phyloP scores from a whole-genome alignment of 768 basidiomycete species.

The Candolleomyces efflorescens region DNA sequence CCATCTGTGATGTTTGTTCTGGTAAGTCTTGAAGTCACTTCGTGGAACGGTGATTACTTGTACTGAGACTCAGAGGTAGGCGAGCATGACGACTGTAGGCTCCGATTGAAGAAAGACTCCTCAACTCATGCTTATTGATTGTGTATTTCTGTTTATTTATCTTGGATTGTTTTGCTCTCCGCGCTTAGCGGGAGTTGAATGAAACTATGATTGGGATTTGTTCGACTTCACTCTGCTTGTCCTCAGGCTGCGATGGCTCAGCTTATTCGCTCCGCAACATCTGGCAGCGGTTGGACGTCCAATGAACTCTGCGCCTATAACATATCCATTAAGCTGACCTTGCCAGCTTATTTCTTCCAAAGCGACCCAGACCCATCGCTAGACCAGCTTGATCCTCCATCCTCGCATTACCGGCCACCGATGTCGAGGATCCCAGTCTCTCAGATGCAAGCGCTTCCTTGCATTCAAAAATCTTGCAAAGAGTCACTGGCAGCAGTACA shows the following conservation, averaged over 20 bases:
- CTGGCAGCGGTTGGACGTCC: slow-evolving; percentile 23
- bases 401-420: slow-evolving; percentile 13
- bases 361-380: slow-evolving; percentile 19
- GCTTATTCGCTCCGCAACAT: slow-evolving; percentile 24
- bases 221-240: too few relatives aligned
- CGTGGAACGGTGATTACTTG: too few relatives aligned
- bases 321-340: slow-evolving; percentile 17
- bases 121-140: too few relatives aligned
- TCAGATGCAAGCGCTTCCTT: neutral
- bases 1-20: too few relatives aligned
- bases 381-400: slow-evolving; percentile 20
- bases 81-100: too few relatives aligned
- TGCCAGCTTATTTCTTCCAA: slow-evolving; percentile 18
- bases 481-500: neutral
- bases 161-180: too few relatives aligned
- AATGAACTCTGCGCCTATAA: slow-evolving; percentile 23
- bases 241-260: slow-evolving; percentile 21
- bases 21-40: too few relatives aligned
- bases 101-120: too few relatives aligned
- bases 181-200: too few relatives aligned
- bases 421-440: neutral
- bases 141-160: too few relatives aligned
- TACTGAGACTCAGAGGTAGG: too few relatives aligned
- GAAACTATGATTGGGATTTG: too few relatives aligned
- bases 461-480: neutral